These are phyloP conservation scores for Pichia sp. DNA, from an alignment of 1,139 yeast species.

Conservation along the genomic window DNA sequence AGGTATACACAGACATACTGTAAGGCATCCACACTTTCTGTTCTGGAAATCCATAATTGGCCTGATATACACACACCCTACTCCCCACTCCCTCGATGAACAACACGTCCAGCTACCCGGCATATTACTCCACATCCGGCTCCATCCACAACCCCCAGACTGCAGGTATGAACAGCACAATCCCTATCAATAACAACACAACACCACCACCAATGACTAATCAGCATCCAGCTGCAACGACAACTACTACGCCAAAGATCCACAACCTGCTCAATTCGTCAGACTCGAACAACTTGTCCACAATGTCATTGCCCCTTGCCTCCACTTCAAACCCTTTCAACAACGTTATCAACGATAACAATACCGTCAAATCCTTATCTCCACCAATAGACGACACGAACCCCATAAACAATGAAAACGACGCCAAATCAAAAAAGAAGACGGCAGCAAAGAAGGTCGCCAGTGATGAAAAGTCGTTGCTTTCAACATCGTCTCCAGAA, in stretches of 20 bases:
- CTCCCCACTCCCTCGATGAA: too few species aligned
- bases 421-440: constrained; percentile 16
- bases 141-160: too few species aligned
- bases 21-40: neutral
- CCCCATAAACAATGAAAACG: neutral
- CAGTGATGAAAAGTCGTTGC: constrained; percentile 34
- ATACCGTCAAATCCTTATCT: neutral
- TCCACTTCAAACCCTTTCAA: neutral
- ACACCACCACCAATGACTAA: too few species aligned
- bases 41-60: too few species aligned
- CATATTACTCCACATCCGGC: too few species aligned
- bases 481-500: constrained; percentile 82
- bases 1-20: too few species aligned
- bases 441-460: constrained; percentile 21
- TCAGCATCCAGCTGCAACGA: neutral
- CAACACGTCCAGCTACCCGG: too few species aligned
- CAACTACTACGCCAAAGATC: constrained; percentile 1
- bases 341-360: neutral
- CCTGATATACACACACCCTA: too few species aligned
- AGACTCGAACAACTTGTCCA: neutral
- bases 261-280: constrained; percentile 5
- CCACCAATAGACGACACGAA: constrained; percentile 4
- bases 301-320: neutral
- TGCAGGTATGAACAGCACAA: too few species aligned
- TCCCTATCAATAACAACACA: too few species aligned